Conservation (phyloP, 495 filamentous ascomycete species). For the Neurospora pannonica region DNA sequence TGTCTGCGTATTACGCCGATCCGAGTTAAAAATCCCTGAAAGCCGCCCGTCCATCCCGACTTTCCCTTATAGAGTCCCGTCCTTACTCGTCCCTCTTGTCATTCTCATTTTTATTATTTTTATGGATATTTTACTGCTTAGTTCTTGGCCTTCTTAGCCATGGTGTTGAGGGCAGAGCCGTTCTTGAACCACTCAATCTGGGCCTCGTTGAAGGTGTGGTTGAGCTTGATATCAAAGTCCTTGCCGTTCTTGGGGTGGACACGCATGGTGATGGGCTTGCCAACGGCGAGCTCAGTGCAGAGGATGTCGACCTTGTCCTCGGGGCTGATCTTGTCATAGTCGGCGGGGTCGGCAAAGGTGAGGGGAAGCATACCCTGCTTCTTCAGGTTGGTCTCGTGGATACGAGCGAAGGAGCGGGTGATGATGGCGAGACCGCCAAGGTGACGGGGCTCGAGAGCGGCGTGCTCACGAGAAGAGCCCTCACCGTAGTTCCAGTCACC, state of each 20-base stretch:
- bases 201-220: constrained; percentile 92
- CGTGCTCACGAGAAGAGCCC: constrained; percentile 94
- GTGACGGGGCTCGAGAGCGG: constrained; percentile 94
- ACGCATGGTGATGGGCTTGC: constrained; percentile 84
- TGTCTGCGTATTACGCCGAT: constrained; percentile 23
- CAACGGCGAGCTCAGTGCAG: constrained; percentile 85
- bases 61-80: constrained; percentile 4
- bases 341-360: constrained; percentile 86
- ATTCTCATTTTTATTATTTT: constrained; percentile 11
- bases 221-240: constrained; percentile 71
- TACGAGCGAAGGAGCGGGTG: constrained; percentile 92
- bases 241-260: constrained; percentile 82
- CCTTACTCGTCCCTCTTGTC: constrained; percentile 6
- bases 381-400: constrained; percentile 99
- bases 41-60: constrained; percentile 13
- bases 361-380: constrained; percentile 99
- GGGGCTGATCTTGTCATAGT: constrained; percentile 95
- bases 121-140: constrained; percentile 9
- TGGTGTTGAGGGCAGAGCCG: constrained; percentile 93
- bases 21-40: constrained; percentile 18
- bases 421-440: constrained; percentile 97
- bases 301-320: constrained; percentile 85
- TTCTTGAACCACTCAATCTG: constrained; percentile 99
- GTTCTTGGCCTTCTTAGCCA: constrained; percentile 59
- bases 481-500: constrained; percentile 99